A percentile compares a stretch with the other conserved stretches of the same genome.
These are phyloP conservation scores for Asterella californica DNA, from an alignment of 225 moss, liverwort and hornwort genomes.

Conservation along the genomic window DNA sequence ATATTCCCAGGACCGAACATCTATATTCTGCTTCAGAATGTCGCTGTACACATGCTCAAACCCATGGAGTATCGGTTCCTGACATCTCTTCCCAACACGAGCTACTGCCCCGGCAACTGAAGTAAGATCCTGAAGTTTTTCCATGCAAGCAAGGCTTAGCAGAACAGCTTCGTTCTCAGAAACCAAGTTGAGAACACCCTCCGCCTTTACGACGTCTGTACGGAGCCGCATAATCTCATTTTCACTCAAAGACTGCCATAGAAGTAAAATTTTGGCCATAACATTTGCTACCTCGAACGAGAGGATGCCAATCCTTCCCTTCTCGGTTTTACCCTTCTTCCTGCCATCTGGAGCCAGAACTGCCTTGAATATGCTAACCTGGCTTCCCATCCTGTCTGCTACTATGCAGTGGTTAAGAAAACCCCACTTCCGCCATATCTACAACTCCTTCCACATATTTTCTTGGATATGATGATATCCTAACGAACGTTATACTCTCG, in stretches of 20 bases:
- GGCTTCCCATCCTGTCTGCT: conserved; percentile 66
- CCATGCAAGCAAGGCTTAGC: conserved; percentile 91
- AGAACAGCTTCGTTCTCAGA: conserved; percentile 92
- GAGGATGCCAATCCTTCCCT: conserved; percentile 82
- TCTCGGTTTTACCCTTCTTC: conserved; percentile 64
- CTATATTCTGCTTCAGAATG: conserved; percentile 73
- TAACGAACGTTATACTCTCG: not conserved
- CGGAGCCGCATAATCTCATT: conserved; percentile 88
- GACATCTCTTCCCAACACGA: conserved; percentile 84
- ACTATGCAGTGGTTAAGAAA: not conserved
- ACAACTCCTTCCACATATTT: not conserved
- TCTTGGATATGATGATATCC: not conserved
- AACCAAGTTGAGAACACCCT: conserved; percentile 87
- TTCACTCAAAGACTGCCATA: conserved; percentile 96
- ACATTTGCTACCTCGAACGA: conserved; percentile 98
- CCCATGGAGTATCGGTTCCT: conserved; percentile 69
- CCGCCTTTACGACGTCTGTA: conserved; percentile 94
- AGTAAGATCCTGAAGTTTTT: conserved; percentile 97
- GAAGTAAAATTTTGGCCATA: conserved; percentile 93
- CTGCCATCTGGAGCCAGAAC: conserved; percentile 50
- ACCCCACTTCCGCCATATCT: conserved; percentile 22
- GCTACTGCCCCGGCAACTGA: conserved; percentile 89
- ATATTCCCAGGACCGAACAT: conserved; percentile 63
- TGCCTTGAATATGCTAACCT: conserved; percentile 94
- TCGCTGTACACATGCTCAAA: conserved; percentile 91